Evolutionary conservation across 2,329 filamentous ascomycete species (phyloP), one percentile per base, ranked within the genome.

Genomic region (Paracoccidioides lutzii): DNA sequence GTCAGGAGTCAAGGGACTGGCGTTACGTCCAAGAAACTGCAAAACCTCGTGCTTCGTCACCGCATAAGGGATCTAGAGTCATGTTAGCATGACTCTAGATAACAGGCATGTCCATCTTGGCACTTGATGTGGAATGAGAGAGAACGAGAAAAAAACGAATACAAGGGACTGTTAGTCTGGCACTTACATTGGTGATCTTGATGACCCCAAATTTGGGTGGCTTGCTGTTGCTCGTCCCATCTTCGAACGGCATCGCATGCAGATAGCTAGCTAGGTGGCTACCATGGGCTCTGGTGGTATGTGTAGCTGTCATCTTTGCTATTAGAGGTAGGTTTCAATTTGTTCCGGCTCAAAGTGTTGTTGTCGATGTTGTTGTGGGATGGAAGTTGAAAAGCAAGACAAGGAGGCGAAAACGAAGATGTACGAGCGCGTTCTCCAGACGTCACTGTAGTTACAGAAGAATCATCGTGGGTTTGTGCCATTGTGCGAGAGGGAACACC

Each of bases 21-120:
- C 70, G 58, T 69, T 68, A 46, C 71, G 72, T 55, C 74, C 75
- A 48, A 76, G 67, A 60, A 76, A 73, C 52, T 75, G 73, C 15
- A 71, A 61, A 38, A 80, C 72, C 59, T 80, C 76, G 35, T 72
- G 66, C 57, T 74, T 75, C 15, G 73, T 76, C 42, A 77, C 69
- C n/a, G 66, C 65, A 59, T 76, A 80, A 0, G 78, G 78, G 35
- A 80, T 78, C 75, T 74, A 57, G 65, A 55, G 40, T 40, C 28
- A 15, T 38, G 38, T 61, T 44, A 60, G 53, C 33, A 30, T 52
- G n/a, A 42, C 37, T 54, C 32, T 44, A 44, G 22, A 32, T 12
- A 52, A 52, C 22, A 42, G 12, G 15, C 22, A 14, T 38, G 49
- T n/a, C 14, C 7, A 3, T 14, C 2, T 30, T 5, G 3, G 5